phyloP scores from a whole-genome alignment of 2,329 filamentous ascomycete genomes.

The Endoconidiophora polonica region DNA sequence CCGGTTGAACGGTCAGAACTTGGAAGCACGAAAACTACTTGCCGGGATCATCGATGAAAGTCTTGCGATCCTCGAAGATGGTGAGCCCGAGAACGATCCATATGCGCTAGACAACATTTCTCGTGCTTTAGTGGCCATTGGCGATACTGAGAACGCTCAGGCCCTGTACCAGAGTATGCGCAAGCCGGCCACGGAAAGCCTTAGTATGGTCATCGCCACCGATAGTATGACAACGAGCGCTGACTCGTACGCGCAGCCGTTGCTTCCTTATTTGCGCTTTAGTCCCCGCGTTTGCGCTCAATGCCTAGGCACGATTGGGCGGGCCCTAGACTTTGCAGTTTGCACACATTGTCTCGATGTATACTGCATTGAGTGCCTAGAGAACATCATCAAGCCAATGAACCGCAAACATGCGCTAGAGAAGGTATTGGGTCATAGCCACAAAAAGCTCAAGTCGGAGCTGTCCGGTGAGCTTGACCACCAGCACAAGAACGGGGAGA shows the following conservation, averaged over 20 bases:
- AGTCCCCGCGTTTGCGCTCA: constrained; percentile 23
- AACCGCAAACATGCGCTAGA: constrained; percentile 3
- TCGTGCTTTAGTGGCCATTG: constrained; percentile 23
- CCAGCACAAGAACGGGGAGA: constrained; percentile 16
- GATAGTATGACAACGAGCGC: constrained; percentile 17
- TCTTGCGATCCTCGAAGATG: constrained; percentile 24
- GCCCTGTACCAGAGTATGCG: constrained; percentile 26
- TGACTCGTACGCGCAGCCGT: constrained; percentile 18
- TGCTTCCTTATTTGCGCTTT: constrained; percentile 22
- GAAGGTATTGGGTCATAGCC: constrained; percentile 18
- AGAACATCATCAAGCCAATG: constrained; percentile 16
- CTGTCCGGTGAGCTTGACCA: constrained; percentile 4
- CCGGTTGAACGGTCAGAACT: constrained; percentile 18
- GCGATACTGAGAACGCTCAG: constrained; percentile 22
- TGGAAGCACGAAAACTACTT: constrained; percentile 19
- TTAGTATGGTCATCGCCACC: constrained; percentile 17
- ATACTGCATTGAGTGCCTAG: constrained; percentile 23
- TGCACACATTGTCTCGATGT: constrained; percentile 25
- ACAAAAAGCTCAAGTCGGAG: constrained; percentile 17
- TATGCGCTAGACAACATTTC: constrained; percentile 27
- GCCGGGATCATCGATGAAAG: constrained; percentile 22
- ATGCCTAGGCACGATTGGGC: constrained; percentile 22
- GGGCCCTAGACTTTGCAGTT: constrained; percentile 20
- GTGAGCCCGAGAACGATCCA: constrained; percentile 26
- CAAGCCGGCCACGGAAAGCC: constrained; percentile 18